These are phyloP conservation scores for Narthecium ossifragum DNA, from an alignment of 106 monocot species.

Conservation along the genomic window DNA sequence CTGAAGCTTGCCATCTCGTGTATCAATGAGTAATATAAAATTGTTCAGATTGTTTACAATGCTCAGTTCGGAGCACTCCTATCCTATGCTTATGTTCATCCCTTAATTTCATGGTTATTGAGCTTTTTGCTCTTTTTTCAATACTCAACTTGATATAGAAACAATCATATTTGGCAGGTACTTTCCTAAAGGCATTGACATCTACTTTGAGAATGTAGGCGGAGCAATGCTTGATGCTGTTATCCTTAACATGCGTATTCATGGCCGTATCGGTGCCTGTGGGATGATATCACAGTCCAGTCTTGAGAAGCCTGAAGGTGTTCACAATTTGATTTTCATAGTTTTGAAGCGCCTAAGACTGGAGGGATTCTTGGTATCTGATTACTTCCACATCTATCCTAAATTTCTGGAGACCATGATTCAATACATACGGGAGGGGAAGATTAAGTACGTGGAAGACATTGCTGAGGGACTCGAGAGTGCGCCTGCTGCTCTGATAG, in stretches of 20 bases:
- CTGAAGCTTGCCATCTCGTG: too few species aligned
- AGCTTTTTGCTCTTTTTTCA: too few species aligned
- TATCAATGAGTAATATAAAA: too few species aligned
- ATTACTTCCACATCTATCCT: slow-evolving; percentile 9
- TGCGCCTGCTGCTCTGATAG: slow-evolving; percentile 35
- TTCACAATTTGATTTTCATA: slow-evolving; percentile 17
- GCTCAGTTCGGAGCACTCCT: too few species aligned
- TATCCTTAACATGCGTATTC: not conserved
- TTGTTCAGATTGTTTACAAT: too few species aligned
- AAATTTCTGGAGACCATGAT: slow-evolving; percentile 22
- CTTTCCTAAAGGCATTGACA: slow-evolving; percentile 8
- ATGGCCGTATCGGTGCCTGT: slow-evolving; percentile 7
- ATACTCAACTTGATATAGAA: too few species aligned
- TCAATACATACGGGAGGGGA: slow-evolving; percentile 27
- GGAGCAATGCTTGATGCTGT: slow-evolving; percentile 9
- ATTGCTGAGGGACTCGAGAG: slow-evolving; percentile 36
- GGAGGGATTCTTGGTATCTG: slow-evolving; percentile 30
- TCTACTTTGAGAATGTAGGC: slow-evolving; percentile 9
- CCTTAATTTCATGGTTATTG: too few species aligned
- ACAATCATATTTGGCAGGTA: too few species aligned
- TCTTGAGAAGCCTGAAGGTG: slow-evolving; percentile 14
- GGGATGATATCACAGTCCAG: slow-evolving; percentile 11
- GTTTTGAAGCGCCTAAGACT: slow-evolving; percentile 25
- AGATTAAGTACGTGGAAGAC: slow-evolving; percentile 40
- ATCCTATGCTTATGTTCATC: too few species aligned